phyloP scores from a whole-genome alignment of 2,329 filamentous ascomycete genomes.

The Colletotrichum tropicale region DNA sequence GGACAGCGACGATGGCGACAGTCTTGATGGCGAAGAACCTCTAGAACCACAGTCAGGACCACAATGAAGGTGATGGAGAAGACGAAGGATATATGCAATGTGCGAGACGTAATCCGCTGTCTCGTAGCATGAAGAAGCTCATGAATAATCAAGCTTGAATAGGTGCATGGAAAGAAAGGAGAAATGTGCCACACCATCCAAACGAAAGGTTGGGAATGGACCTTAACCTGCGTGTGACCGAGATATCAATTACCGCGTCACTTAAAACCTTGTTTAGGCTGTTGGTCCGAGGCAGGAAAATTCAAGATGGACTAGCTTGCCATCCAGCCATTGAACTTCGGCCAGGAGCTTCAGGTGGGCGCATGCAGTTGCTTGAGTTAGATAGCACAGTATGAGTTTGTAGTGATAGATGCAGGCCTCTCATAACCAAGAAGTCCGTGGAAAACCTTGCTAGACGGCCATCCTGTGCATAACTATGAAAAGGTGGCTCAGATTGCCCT shows the following conservation, averaged over 20 bases:
- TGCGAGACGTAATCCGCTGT: too few species aligned
- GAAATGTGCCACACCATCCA: background rate
- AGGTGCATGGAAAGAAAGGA: too few species aligned
- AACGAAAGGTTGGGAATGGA: background rate
- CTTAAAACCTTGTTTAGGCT: background rate
- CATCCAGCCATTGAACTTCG: fast-evolving
- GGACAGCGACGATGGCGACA: too few species aligned
- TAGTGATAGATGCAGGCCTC: background rate
- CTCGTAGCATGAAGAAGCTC: too few species aligned
- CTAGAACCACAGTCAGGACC: too few species aligned
- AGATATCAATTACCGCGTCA: background rate
- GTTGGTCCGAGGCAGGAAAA: background rate
- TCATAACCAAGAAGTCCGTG: fast-evolving
- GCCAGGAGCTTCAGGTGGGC: background rate
- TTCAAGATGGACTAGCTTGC: background rate
- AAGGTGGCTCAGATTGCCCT: fast-evolving
- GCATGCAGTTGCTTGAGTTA: background rate
- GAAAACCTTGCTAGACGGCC: background rate
- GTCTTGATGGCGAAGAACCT: too few species aligned
- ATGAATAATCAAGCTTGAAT: too few species aligned
- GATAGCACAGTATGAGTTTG: background rate
- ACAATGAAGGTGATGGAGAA: too few species aligned
- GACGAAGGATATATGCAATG: too few species aligned
- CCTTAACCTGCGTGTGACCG: background rate
- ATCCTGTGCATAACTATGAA: fast-evolving